Conservation (phyloP, 441 rosid species). For the Daphne laureola region DNA sequence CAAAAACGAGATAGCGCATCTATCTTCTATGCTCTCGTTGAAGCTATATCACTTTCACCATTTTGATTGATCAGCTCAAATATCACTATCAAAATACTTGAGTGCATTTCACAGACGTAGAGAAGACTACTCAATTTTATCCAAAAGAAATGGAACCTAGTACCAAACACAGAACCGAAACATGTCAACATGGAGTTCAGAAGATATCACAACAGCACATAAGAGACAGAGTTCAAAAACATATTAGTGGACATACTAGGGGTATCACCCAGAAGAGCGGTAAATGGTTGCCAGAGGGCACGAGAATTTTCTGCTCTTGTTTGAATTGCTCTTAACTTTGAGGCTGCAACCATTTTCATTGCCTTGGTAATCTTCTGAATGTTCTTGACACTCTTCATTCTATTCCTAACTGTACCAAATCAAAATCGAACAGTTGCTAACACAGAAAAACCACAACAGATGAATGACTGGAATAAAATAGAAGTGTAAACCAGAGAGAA, state of each 20-base stretch:
- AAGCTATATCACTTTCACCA: too few relatives aligned
- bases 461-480: neutral
- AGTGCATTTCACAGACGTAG: too few relatives aligned
- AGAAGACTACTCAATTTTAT: too few relatives aligned
- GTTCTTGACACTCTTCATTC: slow-evolving; percentile 97
- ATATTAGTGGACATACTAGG: slow-evolving; percentile 50
- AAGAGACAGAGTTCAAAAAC: slow-evolving; percentile 1
- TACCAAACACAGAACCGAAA: too few relatives aligned
- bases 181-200: too few relatives aligned
- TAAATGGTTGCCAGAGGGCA: slow-evolving; percentile 94
- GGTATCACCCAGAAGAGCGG: slow-evolving; percentile 91
- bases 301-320: slow-evolving; percentile 83
- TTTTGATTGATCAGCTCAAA: too few relatives aligned
- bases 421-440: neutral
- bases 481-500: neutral
- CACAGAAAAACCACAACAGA: neutral
- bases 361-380: slow-evolving; percentile 98
- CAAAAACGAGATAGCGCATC: neutral
- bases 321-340: slow-evolving; percentile 85
- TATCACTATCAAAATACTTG: too few relatives aligned
- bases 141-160: too few relatives aligned
- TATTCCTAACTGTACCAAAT: slow-evolving; percentile 64
- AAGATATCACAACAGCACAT: too few relatives aligned
- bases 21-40: too few relatives aligned
- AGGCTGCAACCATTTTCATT: slow-evolving; percentile 99